Percentiles rank a stretch among this genome's conserved stretches.
These are phyloP conservation scores for Neonectria magnoliae DNA, from an alignment of 2,329 filamentous ascomycete genomes.

Conservation along the genomic window DNA sequence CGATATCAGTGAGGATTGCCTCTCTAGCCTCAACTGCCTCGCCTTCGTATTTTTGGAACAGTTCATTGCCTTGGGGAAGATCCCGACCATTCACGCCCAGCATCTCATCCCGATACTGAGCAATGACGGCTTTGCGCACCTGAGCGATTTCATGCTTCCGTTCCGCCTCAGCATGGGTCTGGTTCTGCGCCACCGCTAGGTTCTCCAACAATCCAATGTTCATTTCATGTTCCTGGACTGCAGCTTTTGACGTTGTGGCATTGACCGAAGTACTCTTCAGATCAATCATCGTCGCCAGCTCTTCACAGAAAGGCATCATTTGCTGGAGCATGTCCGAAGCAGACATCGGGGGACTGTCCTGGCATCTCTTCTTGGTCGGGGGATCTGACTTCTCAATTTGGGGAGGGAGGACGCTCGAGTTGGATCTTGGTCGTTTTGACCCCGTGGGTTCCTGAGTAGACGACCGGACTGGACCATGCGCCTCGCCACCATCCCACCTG, in stretches of 20 bases:
- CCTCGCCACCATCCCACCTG: not conserved
- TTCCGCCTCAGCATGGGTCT: not conserved
- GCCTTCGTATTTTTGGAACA: not conserved
- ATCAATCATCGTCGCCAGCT: not conserved
- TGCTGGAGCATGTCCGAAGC: not conserved
- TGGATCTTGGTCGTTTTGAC: not conserved
- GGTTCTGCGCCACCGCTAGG: not conserved
- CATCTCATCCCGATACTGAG: not conserved
- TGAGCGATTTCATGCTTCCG: not conserved
- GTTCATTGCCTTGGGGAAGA: not conserved
- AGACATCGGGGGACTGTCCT: not conserved
- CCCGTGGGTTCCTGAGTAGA: not conserved
- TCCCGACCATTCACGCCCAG: not conserved
- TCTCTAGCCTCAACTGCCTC: not conserved
- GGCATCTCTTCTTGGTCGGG: not conserved
- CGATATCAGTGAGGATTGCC: not conserved
- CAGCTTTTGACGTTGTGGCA: not conserved
- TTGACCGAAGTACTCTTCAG: not conserved
- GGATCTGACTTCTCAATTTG: not conserved
- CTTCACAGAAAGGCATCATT: not conserved
- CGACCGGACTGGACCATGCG: not conserved
- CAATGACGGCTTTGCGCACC: not conserved
- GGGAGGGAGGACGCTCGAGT: not conserved
- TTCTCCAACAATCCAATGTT: not conserved
- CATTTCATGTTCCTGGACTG: not conserved